phyloP scores from a whole-genome alignment of 176 grass and related monocot species.

The Avena sativa region DNA sequence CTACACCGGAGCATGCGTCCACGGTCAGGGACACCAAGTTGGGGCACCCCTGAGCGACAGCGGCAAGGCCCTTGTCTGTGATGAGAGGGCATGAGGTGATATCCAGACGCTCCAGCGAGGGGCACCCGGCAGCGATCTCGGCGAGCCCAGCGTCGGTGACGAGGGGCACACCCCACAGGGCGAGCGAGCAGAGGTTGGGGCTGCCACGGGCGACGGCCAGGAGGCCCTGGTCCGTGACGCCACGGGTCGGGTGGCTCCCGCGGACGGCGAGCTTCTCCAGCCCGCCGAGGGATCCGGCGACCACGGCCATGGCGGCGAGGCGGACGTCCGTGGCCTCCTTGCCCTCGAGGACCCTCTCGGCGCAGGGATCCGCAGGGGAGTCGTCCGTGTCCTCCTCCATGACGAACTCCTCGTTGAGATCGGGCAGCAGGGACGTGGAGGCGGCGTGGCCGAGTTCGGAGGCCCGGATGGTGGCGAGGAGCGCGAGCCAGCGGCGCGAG shows the following conservation, averaged over 20 bases:
- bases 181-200: conserved; percentile 66
- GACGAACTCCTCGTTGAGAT: conserved; percentile 76
- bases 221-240: conserved; percentile 74
- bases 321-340: conserved; percentile 81
- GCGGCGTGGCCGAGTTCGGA: conserved; percentile 50
- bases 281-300: conserved; percentile 58
- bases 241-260: conserved; percentile 69
- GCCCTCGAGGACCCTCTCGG: conserved; percentile 59
- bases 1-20: conserved; percentile 64
- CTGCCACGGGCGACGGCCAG: conserved; percentile 64
- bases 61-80: conserved; percentile 74
- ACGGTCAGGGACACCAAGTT: conserved; percentile 72
- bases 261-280: conserved; percentile 79
- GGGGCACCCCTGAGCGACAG: conserved; percentile 71
- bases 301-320: conserved; percentile 75
- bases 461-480: conserved; percentile 68
- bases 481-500: conserved; percentile 84
- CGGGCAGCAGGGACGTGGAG: conserved; percentile 52
- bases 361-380: conserved; percentile 46
- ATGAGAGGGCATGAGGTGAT: conserved; percentile 71
- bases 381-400: conserved; percentile 47
- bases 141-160: conserved; percentile 69
- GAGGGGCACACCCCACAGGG: conserved; percentile 68
- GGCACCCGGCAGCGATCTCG: conserved; percentile 78
- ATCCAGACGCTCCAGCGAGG: conserved; percentile 74